Conservation (phyloP, 306 rosid genomes). For the Cicer bijugum region DNA sequence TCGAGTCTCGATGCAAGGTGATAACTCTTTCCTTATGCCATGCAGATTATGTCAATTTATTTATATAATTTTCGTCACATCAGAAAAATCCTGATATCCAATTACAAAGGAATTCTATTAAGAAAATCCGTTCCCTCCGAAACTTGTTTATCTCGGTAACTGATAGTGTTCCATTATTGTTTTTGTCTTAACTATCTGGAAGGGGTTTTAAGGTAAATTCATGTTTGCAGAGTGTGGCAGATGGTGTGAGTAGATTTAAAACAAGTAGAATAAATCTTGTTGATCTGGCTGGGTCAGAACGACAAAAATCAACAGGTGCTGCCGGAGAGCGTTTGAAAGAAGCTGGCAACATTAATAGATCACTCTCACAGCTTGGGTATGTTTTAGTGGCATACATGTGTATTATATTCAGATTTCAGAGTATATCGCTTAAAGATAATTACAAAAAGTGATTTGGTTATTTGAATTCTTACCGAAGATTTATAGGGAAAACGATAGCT, state of each 20-base stretch:
- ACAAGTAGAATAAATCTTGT: conserved; percentile 98
- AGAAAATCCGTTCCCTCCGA: neutral
- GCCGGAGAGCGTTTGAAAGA: conserved; percentile 99
- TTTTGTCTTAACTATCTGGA: conserved; percentile 31
- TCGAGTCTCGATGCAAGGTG: conserved; percentile 96
- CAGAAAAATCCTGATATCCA: neutral
- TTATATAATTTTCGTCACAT: neutral
- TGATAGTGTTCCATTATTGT: conserved; percentile 32
- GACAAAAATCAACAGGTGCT: conserved; percentile 90
- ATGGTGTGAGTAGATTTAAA: conserved; percentile 87
- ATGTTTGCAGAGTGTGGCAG: conserved; percentile 70
- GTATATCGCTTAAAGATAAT: neutral
- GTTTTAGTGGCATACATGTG: conserved; percentile 32
- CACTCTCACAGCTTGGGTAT: conserved; percentile 99
- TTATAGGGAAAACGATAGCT: conserved; percentile 14
- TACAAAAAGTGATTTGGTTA: conserved; percentile 12
- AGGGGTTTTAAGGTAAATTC: conserved; percentile 42
- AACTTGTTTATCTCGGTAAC: neutral
- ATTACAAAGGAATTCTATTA: conserved; percentile 9
- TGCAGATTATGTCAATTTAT: conserved; percentile 25
- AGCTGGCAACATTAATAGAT: conserved; percentile 97
- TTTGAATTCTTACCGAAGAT: conserved; percentile 2
- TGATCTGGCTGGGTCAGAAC: conserved; percentile 97
- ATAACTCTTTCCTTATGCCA: conserved; percentile 28
- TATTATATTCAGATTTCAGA: conserved; percentile 20